phyloP scores from a whole-genome alignment of 1,284 basidiomycete species.

The Takashimella tepidaria region DNA sequence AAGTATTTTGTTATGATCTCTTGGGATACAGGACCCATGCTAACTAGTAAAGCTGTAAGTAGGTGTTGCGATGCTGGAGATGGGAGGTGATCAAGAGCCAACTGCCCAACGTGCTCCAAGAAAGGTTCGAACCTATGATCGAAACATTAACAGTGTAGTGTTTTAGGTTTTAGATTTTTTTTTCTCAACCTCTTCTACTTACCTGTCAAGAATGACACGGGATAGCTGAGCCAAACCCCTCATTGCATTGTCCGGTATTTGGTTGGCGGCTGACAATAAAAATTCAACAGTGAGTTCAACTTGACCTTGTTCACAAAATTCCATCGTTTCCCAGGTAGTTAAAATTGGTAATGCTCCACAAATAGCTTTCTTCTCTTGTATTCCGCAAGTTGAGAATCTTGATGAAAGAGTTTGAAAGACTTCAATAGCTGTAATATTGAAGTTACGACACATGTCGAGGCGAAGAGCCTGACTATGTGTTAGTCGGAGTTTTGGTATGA shows the following conservation, averaged over 20 bases:
- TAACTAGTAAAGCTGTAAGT: conserved; percentile 20
- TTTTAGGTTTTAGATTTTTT: background rate
- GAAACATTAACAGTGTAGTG: too few species aligned
- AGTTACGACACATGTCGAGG: conserved; percentile 17
- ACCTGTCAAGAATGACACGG: conserved; percentile 23
- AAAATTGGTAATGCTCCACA: conserved; percentile 30
- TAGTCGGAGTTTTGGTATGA: background rate
- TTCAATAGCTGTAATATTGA: conserved; percentile 10
- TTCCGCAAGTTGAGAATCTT: conserved; percentile 8
- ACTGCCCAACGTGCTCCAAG: conserved; percentile 13
- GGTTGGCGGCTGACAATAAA: conserved; percentile 14
- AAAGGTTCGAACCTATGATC: conserved; percentile 30
- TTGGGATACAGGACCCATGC: conserved; percentile 27
- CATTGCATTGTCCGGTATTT: conserved; percentile 8
- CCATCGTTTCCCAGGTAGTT: conserved; percentile 27
- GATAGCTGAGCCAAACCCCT: conserved; percentile 26
- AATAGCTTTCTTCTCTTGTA: conserved; percentile 12
- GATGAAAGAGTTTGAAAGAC: conserved; percentile 22
- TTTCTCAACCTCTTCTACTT: background rate
- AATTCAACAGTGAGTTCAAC: conserved; percentile 19
- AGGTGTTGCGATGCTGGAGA: conserved; percentile 22
- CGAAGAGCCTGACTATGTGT: conserved; percentile 20
- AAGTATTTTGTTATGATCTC: conserved; percentile 31
- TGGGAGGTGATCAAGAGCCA: conserved; percentile 16
- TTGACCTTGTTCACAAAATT: conserved; percentile 12